A percentile compares a stretch with the other conserved stretches of the same genome.
Conservation (phyloP, 768 basidiomycete species). For the Hydnomerulius pinastri region DNA sequence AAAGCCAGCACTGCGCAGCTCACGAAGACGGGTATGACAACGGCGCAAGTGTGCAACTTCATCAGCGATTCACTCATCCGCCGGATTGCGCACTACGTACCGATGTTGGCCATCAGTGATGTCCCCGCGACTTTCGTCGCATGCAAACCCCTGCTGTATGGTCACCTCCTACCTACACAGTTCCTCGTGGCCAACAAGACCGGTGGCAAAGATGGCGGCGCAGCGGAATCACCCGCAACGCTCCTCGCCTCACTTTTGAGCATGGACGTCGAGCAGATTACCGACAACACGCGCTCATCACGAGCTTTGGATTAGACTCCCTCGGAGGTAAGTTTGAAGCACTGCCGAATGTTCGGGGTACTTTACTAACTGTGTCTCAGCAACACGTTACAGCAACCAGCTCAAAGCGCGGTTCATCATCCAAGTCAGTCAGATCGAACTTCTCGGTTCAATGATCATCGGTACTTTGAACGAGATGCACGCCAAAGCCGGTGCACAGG, state of each 20-base stretch:
- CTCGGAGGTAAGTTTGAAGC: constrained; percentile 10
- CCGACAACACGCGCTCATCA: constrained; percentile 23
- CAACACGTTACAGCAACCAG: constrained; percentile 17
- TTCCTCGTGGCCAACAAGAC: constrained; percentile 19
- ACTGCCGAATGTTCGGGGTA: neutral
- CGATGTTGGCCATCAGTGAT: constrained; percentile 28
- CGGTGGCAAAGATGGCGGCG: constrained; percentile 12
- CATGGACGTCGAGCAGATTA: constrained; percentile 30
- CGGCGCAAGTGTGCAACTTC: constrained; percentile 33
- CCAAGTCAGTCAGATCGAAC: too few relatives aligned
- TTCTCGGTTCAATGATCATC: too few relatives aligned
- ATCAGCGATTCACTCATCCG: constrained; percentile 32
- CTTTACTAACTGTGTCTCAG: constrained; percentile 1
- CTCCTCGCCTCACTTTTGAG: constrained; percentile 24
- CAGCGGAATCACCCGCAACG: constrained; percentile 24
- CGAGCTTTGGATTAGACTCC: too few relatives aligned
- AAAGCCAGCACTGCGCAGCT: constrained; percentile 31
- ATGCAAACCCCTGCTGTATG: constrained; percentile 31
- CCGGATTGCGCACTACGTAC: constrained; percentile 32
- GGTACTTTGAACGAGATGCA: constrained; percentile 14
- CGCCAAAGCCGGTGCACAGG: constrained; percentile 11
- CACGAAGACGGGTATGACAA: constrained; percentile 34
- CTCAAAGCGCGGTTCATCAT: constrained; percentile 17
- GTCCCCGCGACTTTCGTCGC: constrained; percentile 25
- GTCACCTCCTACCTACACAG: constrained; percentile 22